Percentiles rank a stretch among this genome's conserved stretches.
phyloP scores from a whole-genome alignment of 228 moss, liverwort and hornwort genomes.

The Sphagnum magellanicum region DNA sequence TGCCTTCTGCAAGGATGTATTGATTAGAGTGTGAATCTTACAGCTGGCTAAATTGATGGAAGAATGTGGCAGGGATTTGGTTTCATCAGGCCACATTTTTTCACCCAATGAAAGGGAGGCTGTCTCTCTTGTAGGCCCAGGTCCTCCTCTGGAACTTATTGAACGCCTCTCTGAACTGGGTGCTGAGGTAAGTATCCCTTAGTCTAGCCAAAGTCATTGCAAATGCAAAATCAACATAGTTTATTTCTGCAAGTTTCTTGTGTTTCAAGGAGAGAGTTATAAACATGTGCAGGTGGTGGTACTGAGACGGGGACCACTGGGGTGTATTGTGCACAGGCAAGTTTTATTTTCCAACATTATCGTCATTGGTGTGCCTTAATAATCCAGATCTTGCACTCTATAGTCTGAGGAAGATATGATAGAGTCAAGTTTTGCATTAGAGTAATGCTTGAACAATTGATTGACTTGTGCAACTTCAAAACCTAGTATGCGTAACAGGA shows the following conservation, averaged over 20 bases:
- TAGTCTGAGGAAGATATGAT: background rate
- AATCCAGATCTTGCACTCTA: too few species aligned
- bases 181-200: conserved; percentile 51
- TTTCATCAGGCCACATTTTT: conserved; percentile 82
- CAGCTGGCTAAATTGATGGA: background rate
- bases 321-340: conserved; percentile 88
- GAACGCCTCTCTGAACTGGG: conserved; percentile 71
- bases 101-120: conserved; percentile 93
- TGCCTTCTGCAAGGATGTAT: background rate
- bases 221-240: background rate
- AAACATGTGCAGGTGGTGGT: conserved; percentile 65
- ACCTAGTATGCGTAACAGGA: background rate
- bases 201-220: background rate
- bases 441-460: background rate
- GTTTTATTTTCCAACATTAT: too few species aligned
- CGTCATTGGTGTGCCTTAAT: too few species aligned
- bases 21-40: background rate
- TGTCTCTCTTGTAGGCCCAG: conserved; percentile 70
- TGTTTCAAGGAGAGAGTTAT: background rate
- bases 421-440: background rate
- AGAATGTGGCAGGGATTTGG: conserved; percentile 47
- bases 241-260: background rate
- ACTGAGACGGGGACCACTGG: conserved; percentile 75
- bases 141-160: conserved; percentile 69
- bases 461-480: background rate